phyloP scores from a whole-genome alignment of 306 rosid genomes.

The Echinosophora koreensis region DNA sequence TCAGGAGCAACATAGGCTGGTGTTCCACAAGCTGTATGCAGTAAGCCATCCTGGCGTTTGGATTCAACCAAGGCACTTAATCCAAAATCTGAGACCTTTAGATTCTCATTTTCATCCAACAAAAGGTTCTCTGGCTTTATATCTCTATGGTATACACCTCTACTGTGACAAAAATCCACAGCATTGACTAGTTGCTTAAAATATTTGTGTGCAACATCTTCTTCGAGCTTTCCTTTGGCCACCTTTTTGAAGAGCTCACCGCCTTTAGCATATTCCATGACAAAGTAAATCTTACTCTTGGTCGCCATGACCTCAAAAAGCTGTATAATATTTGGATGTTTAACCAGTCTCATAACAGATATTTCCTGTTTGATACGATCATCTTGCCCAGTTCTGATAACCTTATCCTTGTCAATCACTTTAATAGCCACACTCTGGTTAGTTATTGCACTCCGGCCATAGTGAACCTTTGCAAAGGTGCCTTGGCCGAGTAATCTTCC shows the following conservation, averaged over 20 bases:
- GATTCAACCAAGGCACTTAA: conserved; percentile 63
- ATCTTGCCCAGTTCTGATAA: conserved; percentile 44
- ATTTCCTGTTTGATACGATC: conserved; percentile 58
- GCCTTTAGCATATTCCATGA: conserved; percentile 64
- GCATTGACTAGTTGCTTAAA: conserved; percentile 64
- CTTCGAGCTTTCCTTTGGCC: conserved; percentile 59
- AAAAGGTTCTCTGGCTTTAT: conserved; percentile 68
- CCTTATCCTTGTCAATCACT: conserved; percentile 58
- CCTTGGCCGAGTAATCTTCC: conserved; percentile 69
- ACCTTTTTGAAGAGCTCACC: conserved; percentile 62
- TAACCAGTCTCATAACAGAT: conserved; percentile 55
- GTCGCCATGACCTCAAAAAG: conserved; percentile 68
- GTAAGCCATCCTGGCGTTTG: conserved; percentile 51
- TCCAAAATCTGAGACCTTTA: conserved; percentile 66
- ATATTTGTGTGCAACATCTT: conserved; percentile 56
- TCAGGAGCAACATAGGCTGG: conserved; percentile 71
- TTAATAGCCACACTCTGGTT: conserved; percentile 62
- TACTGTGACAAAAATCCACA: conserved; percentile 66
- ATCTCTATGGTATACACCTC: conserved; percentile 72
- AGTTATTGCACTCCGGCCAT: conserved; percentile 51
- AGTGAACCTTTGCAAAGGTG: conserved; percentile 64
- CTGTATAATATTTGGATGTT: conserved; percentile 60
- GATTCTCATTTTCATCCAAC: conserved; percentile 59
- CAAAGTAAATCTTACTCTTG: conserved; percentile 59
- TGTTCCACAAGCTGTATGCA: conserved; percentile 67